These are phyloP conservation scores for Favolaschia claudopus DNA, from an alignment of 768 basidiomycete species.

Conservation along the genomic window DNA sequence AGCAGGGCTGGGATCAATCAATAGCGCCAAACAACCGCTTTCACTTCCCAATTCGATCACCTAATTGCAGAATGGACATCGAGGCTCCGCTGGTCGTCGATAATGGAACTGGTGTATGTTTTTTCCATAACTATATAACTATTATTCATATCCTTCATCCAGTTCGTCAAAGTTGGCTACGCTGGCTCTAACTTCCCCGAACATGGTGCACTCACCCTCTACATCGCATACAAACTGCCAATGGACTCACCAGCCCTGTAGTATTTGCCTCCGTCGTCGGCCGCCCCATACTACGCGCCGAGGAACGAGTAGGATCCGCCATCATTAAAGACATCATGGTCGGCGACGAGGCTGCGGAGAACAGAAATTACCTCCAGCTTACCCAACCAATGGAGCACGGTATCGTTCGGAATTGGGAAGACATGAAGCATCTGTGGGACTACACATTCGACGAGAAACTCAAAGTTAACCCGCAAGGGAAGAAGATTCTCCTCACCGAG, in stretches of 20 bases:
- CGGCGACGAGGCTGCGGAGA: constrained; percentile 94
- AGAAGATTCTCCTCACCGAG: constrained; percentile 94
- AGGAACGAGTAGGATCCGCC: constrained; percentile 88
- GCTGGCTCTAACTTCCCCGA: constrained; percentile 95
- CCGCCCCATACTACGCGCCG: constrained; percentile 95
- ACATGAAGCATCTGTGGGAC: constrained; percentile 98
- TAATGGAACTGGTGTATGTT: constrained; percentile 84
- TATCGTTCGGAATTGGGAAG: constrained; percentile 98
- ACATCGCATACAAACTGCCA: neutral
- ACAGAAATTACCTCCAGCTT: constrained; percentile 94
- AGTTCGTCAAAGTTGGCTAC: constrained; percentile 93
- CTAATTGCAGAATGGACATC: constrained; percentile 46
- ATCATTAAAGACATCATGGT: constrained; percentile 98
- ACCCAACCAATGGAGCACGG: constrained; percentile 99
- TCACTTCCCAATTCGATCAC: neutral
- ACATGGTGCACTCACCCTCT: constrained; percentile 64
- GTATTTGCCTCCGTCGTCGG: constrained; percentile 98
- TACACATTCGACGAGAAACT: constrained; percentile 98
- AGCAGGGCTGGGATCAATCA: neutral
- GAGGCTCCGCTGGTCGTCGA: constrained; percentile 78
- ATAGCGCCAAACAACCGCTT: constrained; percentile 2
- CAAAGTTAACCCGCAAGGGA: constrained; percentile 82
- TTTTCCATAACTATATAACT: neutral
- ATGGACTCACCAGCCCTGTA: constrained; percentile 36
- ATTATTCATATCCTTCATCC: constrained; percentile 8